A percentile compares a stretch with the other conserved stretches of the same genome.
Conservation (phyloP, 441 rosid species). For the Populus hybrid region DNA sequence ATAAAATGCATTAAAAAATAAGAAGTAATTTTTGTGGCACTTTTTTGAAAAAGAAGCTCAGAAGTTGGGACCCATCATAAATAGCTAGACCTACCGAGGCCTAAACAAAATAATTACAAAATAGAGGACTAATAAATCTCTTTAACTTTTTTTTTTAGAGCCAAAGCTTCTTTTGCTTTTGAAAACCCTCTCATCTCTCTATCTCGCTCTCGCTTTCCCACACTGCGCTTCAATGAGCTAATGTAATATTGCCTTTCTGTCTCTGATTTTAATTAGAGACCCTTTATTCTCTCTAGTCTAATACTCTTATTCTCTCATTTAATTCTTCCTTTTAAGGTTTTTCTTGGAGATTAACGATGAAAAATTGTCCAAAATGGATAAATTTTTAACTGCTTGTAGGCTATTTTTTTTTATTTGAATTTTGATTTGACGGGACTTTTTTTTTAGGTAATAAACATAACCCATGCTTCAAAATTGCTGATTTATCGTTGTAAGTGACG, state of each 20-base stretch:
- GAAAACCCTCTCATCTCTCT: conserved; percentile 1
- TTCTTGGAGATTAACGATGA: no score
- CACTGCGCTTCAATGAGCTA: not conserved
- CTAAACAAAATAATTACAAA: not conserved
- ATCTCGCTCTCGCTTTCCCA: not conserved
- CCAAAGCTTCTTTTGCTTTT: not conserved
- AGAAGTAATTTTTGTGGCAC: not conserved
- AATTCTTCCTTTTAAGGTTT: no score
- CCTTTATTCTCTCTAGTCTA: not conserved
- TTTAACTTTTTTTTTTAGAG: conserved; percentile 8
- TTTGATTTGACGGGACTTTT: not conserved
- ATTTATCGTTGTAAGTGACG: no score
- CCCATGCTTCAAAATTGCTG: not conserved
- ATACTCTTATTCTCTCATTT: not conserved
- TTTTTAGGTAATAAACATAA: not conserved
- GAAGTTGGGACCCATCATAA: not conserved
- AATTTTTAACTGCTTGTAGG: no score
- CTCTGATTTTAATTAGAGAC: not conserved
- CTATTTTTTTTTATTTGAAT: no score
- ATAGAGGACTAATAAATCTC: not conserved
- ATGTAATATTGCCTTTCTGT: not conserved
- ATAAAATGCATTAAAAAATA: no score
- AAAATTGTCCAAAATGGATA: no score
- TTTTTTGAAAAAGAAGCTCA: not conserved
- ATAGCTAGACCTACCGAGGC: not conserved